Conservation (phyloP, 2,329 filamentous ascomycete genomes). For the Leptodontidium sp. region DNA sequence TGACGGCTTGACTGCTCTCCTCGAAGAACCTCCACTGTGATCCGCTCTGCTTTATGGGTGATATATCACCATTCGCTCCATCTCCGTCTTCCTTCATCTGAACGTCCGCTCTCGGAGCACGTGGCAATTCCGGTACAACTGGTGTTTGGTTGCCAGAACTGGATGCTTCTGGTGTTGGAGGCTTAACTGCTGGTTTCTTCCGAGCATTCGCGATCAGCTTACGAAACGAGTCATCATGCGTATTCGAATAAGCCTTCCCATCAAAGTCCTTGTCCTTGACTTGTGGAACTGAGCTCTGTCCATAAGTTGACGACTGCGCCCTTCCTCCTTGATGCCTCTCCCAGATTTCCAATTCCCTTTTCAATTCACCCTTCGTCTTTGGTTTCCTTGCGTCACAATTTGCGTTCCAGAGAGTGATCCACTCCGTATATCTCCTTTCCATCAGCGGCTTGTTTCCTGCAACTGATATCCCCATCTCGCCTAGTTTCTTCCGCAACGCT, state of each 20-base stretch:
- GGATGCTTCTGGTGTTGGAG: conserved; percentile 19
- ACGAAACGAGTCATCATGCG: conserved; percentile 79
- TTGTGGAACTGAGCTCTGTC: conserved; percentile 53
- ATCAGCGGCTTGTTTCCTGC: conserved; percentile 74
- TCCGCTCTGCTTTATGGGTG: conserved; percentile 2
- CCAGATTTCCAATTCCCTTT: conserved; percentile 85
- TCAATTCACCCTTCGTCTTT: conserved; percentile 73
- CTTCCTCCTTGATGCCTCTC: conserved; percentile 80
- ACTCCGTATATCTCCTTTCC: conserved; percentile 86
- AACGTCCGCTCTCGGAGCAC: conserved; percentile 2
- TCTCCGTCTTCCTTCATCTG: background rate
- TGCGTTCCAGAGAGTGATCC: conserved; percentile 95
- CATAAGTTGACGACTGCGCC: conserved; percentile 53
- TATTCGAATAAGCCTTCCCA: conserved; percentile 75
- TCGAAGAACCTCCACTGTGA: conserved; percentile 26
- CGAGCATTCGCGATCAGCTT: conserved; percentile 81
- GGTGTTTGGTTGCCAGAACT: conserved; percentile 4
- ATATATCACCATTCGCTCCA: background rate
- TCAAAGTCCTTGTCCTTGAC: conserved; percentile 93
- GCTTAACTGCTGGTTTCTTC: conserved; percentile 49
- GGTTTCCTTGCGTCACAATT: conserved; percentile 88
- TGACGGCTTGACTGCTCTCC: conserved; percentile 20
- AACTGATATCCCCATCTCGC: conserved; percentile 79
- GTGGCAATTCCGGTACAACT: conserved; percentile 1
- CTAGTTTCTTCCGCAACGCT: conserved; percentile 80